These are phyloP conservation scores for Exobasidium rhododendri DNA, from an alignment of 1,284 basidiomycete genomes.

Conservation along the genomic window DNA sequence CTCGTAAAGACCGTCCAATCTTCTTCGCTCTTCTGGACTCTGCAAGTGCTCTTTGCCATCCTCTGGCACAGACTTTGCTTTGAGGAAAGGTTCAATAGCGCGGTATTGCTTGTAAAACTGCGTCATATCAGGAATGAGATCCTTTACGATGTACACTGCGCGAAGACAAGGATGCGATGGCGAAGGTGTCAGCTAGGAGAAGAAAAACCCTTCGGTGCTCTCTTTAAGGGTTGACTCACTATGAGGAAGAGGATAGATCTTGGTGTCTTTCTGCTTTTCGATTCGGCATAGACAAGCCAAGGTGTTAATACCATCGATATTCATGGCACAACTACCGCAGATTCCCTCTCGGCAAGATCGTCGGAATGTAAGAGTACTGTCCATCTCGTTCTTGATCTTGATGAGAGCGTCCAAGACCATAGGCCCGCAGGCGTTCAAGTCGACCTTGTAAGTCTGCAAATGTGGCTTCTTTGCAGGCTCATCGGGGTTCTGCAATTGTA, in stretches of 20 bases:
- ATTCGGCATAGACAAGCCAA: slow-evolving; percentile 96
- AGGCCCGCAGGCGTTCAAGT: slow-evolving; percentile 90
- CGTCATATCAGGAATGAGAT: slow-evolving; percentile 82
- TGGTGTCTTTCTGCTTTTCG: slow-evolving; percentile 71
- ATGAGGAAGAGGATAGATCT: slow-evolving; percentile 98
- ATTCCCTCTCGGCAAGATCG: slow-evolving; percentile 97
- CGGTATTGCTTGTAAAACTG: slow-evolving; percentile 99
- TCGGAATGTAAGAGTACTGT: slow-evolving; percentile 93
- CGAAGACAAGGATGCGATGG: not conserved
- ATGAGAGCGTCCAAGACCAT: slow-evolving; percentile 90
- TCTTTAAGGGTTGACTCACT: slow-evolving; percentile 61
- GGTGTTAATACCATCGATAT: slow-evolving; percentile 92
- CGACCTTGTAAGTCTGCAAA: slow-evolving; percentile 86
- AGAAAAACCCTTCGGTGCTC: too few species aligned
- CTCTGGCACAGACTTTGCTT: slow-evolving; percentile 46
- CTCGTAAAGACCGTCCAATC: slow-evolving; percentile 96
- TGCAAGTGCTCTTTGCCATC: slow-evolving; percentile 74
- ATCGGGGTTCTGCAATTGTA: slow-evolving; percentile 69
- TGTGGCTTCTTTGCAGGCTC: slow-evolving; percentile 86
- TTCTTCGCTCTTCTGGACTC: slow-evolving; percentile 84
- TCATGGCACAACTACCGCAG: slow-evolving; percentile 98
- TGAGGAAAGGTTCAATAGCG: slow-evolving; percentile 71
- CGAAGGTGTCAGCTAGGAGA: slow-evolving; percentile 1
- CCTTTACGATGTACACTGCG: slow-evolving; percentile 97
- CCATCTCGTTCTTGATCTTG: slow-evolving; percentile 98